Conservation (phyloP, 352 stramenopile genomes). For the Pythium brachiatum region DNA sequence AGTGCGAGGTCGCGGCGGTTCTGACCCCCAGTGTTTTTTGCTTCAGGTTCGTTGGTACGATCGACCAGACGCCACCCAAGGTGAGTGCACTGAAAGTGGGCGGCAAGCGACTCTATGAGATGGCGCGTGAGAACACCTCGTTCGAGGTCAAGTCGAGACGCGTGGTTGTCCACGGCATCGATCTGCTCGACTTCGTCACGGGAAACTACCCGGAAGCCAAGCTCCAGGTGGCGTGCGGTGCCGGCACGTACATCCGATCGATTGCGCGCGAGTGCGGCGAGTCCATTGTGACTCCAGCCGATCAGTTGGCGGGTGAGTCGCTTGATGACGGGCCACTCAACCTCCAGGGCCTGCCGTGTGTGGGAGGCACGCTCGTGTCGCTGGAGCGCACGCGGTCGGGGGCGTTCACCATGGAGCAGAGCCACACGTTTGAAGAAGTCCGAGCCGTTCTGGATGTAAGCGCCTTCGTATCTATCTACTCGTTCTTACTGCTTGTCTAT, state of each 20-base stretch:
- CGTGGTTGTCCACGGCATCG: constrained; percentile 64
- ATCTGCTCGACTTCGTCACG: constrained; percentile 44
- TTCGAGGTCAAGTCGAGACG: constrained; percentile 56
- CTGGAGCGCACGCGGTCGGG: constrained; percentile 67
- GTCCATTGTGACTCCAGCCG: constrained; percentile 38
- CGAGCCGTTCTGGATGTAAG: constrained; percentile 38
- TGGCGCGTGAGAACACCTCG: constrained; percentile 60
- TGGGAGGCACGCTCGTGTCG: constrained; percentile 60
- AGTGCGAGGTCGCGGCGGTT: no score
- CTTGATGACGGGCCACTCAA: constrained; percentile 28
- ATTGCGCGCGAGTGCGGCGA: constrained; percentile 86
- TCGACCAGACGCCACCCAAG: constrained; percentile 74
- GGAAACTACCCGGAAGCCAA: constrained; percentile 61
- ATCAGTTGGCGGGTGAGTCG: constrained; percentile 12
- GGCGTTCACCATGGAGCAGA: constrained; percentile 49
- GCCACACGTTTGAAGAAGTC: constrained; percentile 56
- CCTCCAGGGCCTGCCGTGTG: constrained; percentile 19
- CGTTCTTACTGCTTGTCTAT: no score
- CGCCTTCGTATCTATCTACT: background rate
- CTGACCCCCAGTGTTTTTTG: no score
- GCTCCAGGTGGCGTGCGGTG: constrained; percentile 64
- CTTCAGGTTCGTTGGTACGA: constrained; percentile 65
- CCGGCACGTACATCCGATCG: constrained; percentile 84
- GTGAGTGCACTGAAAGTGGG: constrained; percentile 81
- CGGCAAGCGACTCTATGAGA: constrained; percentile 74